phyloP scores from a whole-genome alignment of 495 filamentous ascomycete genomes.

The Penicillium salamii region DNA sequence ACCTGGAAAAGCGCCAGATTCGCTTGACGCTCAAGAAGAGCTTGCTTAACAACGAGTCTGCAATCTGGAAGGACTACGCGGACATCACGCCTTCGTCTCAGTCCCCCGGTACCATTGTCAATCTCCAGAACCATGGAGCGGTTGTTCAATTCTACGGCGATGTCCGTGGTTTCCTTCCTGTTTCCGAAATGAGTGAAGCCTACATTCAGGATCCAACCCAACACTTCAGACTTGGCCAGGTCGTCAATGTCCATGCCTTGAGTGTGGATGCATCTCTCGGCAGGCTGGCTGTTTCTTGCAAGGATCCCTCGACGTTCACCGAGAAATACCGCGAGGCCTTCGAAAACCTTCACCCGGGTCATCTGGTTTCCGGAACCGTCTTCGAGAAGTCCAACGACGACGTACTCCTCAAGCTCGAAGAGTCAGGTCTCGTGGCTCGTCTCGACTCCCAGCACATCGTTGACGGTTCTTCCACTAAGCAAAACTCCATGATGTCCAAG shows the following conservation, averaged over 20 bases:
- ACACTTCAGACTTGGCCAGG: conserved; percentile 87
- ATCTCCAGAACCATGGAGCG: conserved; percentile 71
- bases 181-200: conserved; percentile 96
- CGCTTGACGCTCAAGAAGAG: conserved; percentile 93
- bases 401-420: conserved; percentile 71
- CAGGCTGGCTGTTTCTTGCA: conserved; percentile 87
- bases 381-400: conserved; percentile 82
- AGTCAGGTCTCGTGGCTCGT: conserved; percentile 67
- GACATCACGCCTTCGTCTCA: conserved; percentile 66
- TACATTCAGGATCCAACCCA: conserved; percentile 85
- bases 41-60: conserved; percentile 79
- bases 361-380: conserved; percentile 71
- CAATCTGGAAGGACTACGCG: conserved; percentile 72
- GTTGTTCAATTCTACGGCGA: conserved; percentile 89
- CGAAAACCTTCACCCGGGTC: conserved; percentile 64
- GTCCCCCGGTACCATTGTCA: conserved; percentile 81
- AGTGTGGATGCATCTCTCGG: conserved; percentile 68
- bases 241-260: conserved; percentile 80
- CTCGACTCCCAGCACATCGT: conserved; percentile 74
- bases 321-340: conserved; percentile 72
- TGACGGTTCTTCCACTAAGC: conserved; percentile 76
- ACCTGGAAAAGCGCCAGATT: conserved; percentile 72
- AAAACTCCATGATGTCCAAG: conserved; percentile 67
- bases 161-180: conserved; percentile 79
- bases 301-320: conserved; percentile 74